Evolutionary conservation across 2,329 filamentous ascomycete genomes (phyloP).

Genomic region (Ophiocordyceps unilateralis): DNA sequence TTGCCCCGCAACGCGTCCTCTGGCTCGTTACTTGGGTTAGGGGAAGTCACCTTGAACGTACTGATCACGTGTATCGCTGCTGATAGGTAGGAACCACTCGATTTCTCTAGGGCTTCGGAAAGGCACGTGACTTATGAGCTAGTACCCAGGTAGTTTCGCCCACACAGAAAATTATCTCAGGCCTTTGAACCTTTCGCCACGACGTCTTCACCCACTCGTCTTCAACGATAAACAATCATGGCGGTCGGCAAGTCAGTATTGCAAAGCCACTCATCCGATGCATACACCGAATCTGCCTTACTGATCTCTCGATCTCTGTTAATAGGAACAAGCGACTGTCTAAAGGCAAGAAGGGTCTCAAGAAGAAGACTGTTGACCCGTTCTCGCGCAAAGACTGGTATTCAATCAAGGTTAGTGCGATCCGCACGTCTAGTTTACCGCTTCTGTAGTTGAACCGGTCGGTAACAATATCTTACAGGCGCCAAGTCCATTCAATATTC

Average conservation of each 20-base stretch:
- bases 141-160: background rate
- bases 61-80: too few relatives aligned
- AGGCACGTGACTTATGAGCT: background rate
- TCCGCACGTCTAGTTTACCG: background rate
- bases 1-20: background rate
- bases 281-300: background rate
- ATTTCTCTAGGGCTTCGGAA: background rate
- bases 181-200: conserved; percentile 1
- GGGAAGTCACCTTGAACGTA: too few relatives aligned
- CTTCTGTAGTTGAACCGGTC: background rate
- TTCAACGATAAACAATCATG: conserved; percentile 35
- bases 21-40: background rate
- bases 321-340: conserved; percentile 98
- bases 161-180: background rate
- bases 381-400: conserved; percentile 99
- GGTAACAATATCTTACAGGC: conserved; percentile 35
- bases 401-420: conserved; percentile 63
- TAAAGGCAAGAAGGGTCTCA: conserved; percentile 99
- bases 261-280: background rate
- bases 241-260: conserved; percentile 40
- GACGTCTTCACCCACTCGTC: conserved; percentile 25
- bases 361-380: conserved; percentile 97
- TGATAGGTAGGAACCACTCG: background rate
- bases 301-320: conserved; percentile 1
- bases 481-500: conserved; percentile 82